Percentiles rank a stretch among this genome's conserved stretches.
phyloP scores from a whole-genome alignment of 2,329 filamentous ascomycete species.

The Pseudonectria foliicola region DNA sequence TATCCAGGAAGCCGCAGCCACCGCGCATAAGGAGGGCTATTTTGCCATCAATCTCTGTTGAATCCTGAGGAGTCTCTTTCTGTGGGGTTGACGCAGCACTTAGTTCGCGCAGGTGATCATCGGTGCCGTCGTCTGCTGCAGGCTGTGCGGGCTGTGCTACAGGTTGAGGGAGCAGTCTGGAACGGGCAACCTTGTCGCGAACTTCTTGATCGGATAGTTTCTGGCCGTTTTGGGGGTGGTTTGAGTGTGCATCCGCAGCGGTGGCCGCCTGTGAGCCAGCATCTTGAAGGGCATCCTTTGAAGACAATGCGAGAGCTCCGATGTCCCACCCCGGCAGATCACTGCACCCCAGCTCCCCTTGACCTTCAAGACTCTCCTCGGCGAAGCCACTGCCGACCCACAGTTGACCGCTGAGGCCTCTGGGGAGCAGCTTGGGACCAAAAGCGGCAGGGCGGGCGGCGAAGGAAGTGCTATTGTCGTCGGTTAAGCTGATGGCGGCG shows the following conservation, averaged over 20 bases:
- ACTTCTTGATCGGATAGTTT: slow-evolving; percentile 22
- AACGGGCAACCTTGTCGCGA: slow-evolving; percentile 11
- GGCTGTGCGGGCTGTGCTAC: neutral
- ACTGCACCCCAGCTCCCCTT: slow-evolving; percentile 88
- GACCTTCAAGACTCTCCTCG: slow-evolving; percentile 63
- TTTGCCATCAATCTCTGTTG: slow-evolving; percentile 87
- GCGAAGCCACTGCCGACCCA: slow-evolving; percentile 93
- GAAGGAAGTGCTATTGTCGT: slow-evolving; percentile 98
- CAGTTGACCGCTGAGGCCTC: slow-evolving; percentile 78
- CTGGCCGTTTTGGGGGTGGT: slow-evolving; percentile 11
- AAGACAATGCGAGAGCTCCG: slow-evolving; percentile 39
- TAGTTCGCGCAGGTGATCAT: slow-evolving; percentile 68
- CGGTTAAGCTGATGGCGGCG: slow-evolving; percentile 89
- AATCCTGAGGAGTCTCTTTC: slow-evolving; percentile 65
- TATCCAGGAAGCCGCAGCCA: slow-evolving; percentile 93
- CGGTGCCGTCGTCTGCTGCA: slow-evolving; percentile 64
- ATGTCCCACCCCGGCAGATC: slow-evolving; percentile 87
- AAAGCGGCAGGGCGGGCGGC: slow-evolving; percentile 89
- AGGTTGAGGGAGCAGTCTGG: slow-evolving; percentile 3
- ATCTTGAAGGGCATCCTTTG: slow-evolving; percentile 33
- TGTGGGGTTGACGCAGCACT: no score
- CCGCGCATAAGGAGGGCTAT: slow-evolving; percentile 86
- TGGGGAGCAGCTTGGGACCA: slow-evolving; percentile 67
- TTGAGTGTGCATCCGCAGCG: slow-evolving; percentile 7
- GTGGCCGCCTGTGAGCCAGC: slow-evolving; percentile 15